These are phyloP conservation scores for Rhodamnia argentea DNA, from an alignment of 345 rosid genomes.

Conservation along the genomic window DNA sequence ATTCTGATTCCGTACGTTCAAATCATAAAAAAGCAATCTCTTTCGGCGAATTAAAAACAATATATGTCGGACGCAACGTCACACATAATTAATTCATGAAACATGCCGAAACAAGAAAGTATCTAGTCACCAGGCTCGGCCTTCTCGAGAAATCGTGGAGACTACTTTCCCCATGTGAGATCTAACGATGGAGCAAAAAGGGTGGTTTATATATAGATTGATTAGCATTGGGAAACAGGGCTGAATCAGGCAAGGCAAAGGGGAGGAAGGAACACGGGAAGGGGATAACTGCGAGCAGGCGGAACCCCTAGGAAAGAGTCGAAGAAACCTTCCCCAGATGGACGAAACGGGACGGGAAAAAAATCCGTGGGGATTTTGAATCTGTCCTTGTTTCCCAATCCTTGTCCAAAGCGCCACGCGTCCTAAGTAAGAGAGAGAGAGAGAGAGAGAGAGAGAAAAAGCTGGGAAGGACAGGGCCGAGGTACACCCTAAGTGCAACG, in stretches of 20 bases:
- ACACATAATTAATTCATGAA: not conserved
- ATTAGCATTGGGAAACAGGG: not conserved
- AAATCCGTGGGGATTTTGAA: not conserved
- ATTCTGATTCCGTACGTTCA: not conserved
- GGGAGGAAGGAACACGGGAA: not conserved
- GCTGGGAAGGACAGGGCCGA: not conserved
- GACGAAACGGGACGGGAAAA: not conserved
- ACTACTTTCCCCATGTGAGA: not conserved
- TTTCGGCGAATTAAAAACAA: not conserved
- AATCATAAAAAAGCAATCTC: rapidly evolving
- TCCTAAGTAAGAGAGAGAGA: not conserved
- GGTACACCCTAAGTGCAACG: not conserved
- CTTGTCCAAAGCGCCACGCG: not conserved
- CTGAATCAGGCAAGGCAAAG: not conserved
- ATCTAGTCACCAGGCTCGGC: too few relatives aligned
- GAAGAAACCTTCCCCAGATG: not conserved
- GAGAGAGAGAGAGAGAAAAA: not conserved
- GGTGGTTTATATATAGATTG: not conserved
- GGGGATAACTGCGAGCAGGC: not conserved
- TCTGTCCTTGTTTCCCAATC: not conserved
- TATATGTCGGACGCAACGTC: rapidly evolving
- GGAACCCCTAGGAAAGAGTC: not conserved
- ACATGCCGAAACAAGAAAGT: not conserved
- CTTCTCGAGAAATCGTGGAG: not conserved
- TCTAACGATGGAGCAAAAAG: not conserved